phyloP scores from a whole-genome alignment of 345 rosid genomes.

The Heritiera littoralis region DNA sequence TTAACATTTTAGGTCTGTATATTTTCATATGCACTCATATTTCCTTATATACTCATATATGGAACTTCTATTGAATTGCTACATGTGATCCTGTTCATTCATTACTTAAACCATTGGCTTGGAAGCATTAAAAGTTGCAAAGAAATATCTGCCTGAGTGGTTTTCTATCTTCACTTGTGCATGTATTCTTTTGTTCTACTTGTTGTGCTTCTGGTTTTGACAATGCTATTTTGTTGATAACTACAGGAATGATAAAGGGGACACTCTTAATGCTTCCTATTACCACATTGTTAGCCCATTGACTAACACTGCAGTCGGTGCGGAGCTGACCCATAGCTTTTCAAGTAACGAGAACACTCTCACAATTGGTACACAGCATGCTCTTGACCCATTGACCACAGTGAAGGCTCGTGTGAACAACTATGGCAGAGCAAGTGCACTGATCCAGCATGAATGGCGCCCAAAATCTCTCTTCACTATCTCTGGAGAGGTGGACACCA shows the following conservation, averaged over 20 bases:
- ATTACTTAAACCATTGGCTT: not conserved
- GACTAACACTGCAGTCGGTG: conserved; percentile 88
- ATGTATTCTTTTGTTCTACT: not conserved
- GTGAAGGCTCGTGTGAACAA: conserved; percentile 92
- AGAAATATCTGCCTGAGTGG: not conserved
- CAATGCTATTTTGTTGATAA: not conserved
- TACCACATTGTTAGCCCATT: conserved; percentile 83
- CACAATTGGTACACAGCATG: conserved; percentile 82
- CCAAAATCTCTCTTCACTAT: conserved; percentile 82
- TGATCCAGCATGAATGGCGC: conserved; percentile 96
- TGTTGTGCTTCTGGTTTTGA: conserved; percentile 6
- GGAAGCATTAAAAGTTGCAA: not conserved
- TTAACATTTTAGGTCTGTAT: not conserved
- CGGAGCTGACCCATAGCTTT: conserved; percentile 85
- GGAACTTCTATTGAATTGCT: not conserved
- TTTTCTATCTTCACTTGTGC: not conserved
- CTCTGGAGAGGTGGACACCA: conserved; percentile 92
- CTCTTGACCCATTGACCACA: conserved; percentile 81
- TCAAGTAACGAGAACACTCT: conserved; percentile 78
- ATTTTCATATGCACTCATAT: not conserved
- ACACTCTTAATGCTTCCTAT: conserved; percentile 75
- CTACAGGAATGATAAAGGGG: conserved; percentile 84
- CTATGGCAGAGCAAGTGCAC: conserved; percentile 79
- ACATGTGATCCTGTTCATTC: not conserved
- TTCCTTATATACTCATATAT: not conserved